Conservation (phyloP, 495 filamentous ascomycete genomes). For the Trichoderma virens region DNA sequence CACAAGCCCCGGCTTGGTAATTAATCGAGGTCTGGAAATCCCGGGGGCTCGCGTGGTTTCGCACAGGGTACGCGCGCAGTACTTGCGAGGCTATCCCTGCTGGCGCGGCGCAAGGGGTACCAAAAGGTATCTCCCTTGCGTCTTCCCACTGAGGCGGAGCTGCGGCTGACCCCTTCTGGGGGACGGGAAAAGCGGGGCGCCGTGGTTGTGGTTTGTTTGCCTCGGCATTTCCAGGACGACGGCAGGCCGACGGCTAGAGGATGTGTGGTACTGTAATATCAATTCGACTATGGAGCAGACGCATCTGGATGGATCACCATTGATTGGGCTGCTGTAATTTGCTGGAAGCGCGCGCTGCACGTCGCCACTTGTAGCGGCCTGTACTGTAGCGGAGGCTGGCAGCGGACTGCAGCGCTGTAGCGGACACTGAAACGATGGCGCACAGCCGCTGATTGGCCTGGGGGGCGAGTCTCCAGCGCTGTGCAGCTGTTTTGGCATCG, state of each 20-base stretch:
- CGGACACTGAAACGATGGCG: neutral
- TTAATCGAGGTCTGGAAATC: constrained; percentile 1
- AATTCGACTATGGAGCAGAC: no score
- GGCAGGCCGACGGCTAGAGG: neutral
- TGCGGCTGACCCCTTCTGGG: neutral
- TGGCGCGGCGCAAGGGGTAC: neutral
- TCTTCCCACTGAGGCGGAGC: constrained; percentile 1
- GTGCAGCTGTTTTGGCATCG: neutral
- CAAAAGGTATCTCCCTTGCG: constrained; percentile 3
- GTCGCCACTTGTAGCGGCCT: no score
- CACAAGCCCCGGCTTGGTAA: constrained; percentile 9
- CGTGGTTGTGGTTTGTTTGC: neutral
- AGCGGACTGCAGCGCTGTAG: neutral
- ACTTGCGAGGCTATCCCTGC: neutral
- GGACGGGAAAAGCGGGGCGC: constrained; percentile 1
- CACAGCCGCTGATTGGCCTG: neutral
- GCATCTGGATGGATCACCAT: no score
- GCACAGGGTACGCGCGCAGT: neutral
- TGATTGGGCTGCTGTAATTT: no score
- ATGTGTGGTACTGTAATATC: neutral
- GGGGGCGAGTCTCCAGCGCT: neutral
- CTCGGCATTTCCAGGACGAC: constrained; percentile 4
- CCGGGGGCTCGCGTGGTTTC: neutral
- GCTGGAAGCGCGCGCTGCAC: neutral
- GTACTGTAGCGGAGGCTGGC: neutral